Base-by-base conservation (phyloP, 129 eudicot genomes). In the Scalesia atractyloides region DNA sequence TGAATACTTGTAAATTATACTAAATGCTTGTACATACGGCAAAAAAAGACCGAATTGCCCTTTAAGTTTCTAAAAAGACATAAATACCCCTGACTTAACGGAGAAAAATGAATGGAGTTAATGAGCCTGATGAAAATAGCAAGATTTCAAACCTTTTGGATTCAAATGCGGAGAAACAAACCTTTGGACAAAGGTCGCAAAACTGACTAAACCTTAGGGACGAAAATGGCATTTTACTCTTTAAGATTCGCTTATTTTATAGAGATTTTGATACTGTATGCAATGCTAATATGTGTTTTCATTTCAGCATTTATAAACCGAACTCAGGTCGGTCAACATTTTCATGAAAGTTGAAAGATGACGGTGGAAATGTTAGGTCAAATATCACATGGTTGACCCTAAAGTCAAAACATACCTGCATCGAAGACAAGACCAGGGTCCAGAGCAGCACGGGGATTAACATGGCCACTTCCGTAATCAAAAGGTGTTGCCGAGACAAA, bases 381-480 rank as follows among this genome's bases (percentile, higher is more conserved):
- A 18, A 54, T 53, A 69, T 34, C 19, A 52, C 58, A 13, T 15
- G 3, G 34, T 61, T 73, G 61, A 73, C 49, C 69, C 1, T 48
- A 22, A 63, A 47, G 15, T 48, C 63, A 64, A 64, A 74, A 39
- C 14, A 44, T 76, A 90, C 98, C 98, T 82, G 98, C 96, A 83
- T 94, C 96, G 50, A 94, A 86, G 68, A 94, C 52, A 41, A 94
- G 96, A 63, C 98, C 97, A 1, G 98, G 98, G 70, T 94, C 96
- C 18, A 94, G 70, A 77, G 98, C 96, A 22, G 96, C 98, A 64
- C 91, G 77, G 14, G 98, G 98, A 77, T 84, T 88, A 50, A 94
- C 98, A 78, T 94, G 98, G 62, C 98, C 98, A 76, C 97, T 94
- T 49, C 98, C 98, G 79, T 86, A 94, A 84, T 94, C 98, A 75